A percentile compares a stretch with the other conserved stretches of the same genome.
These are phyloP conservation scores for Avicennia marina DNA, from an alignment of 257 asterid genomes.

Conservation along the genomic window DNA sequence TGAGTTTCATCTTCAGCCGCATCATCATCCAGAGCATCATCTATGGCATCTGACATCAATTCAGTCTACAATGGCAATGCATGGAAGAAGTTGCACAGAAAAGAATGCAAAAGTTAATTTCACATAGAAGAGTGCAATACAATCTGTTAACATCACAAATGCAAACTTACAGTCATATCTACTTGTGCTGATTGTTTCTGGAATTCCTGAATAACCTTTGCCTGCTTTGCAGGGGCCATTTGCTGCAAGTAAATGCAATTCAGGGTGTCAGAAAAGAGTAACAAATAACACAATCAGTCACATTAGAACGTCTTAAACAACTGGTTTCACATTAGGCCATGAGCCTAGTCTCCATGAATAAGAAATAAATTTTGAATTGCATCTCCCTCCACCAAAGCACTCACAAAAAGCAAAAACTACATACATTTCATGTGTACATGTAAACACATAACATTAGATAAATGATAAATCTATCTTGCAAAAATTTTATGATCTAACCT, in stretches of 20 bases:
- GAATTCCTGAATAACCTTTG: slow-evolving; percentile 77
- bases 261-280: no score
- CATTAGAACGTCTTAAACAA: no score
- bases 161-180: slow-evolving; percentile 78
- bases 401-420: no score
- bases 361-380: no score
- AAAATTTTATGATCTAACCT: slow-evolving; percentile 37
- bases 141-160: background rate
- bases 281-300: no score
- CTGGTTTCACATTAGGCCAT: no score
- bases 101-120: slow-evolving; percentile 9
- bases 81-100: background rate
- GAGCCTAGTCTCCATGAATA: no score
- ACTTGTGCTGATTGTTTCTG: slow-evolving; percentile 92
- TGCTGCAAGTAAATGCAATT: slow-evolving; percentile 45
- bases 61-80: slow-evolving; percentile 56
- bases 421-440: no score
- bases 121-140: background rate
- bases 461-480: no score
- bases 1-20: slow-evolving; percentile 98
- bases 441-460: no score
- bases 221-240: slow-evolving; percentile 91
- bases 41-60: slow-evolving; percentile 93
- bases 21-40: slow-evolving; percentile 78
- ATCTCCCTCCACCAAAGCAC: no score